A percentile compares a stretch with the other conserved stretches of the same genome.
phyloP scores from a whole-genome alignment of 2,329 filamentous ascomycete genomes.

The Alternaria longipes region DNA sequence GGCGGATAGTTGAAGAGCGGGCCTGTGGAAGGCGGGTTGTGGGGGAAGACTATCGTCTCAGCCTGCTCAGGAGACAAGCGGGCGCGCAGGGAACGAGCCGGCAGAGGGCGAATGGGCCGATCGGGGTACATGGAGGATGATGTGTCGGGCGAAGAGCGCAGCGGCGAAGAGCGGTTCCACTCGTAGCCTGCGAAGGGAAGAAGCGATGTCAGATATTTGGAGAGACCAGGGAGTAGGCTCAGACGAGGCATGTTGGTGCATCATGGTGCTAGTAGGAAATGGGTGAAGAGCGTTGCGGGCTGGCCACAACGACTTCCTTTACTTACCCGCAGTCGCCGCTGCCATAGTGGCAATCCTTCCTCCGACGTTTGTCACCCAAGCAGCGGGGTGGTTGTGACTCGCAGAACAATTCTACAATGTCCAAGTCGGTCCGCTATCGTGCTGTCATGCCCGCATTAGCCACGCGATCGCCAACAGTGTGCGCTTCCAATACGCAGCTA shows the following conservation, averaged over 20 bases:
- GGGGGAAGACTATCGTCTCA: slow-evolving; percentile 82
- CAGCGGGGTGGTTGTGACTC: slow-evolving; percentile 19
- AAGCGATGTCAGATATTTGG: slow-evolving; percentile 47
- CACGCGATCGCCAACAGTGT: slow-evolving; percentile 9
- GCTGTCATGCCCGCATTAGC: slow-evolving; percentile 31
- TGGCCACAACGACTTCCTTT: slow-evolving; percentile 31
- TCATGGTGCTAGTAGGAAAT: slow-evolving; percentile 33
- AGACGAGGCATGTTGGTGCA: slow-evolving; percentile 21
- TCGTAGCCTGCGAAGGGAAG: slow-evolving; percentile 51
- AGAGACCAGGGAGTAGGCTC: slow-evolving; percentile 38
- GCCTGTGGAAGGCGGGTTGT: slow-evolving; percentile 73
- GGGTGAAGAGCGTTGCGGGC: slow-evolving; percentile 30
- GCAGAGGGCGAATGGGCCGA: slow-evolving; percentile 90
- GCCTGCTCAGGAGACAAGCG: slow-evolving; percentile 86
- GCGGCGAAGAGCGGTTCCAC: slow-evolving; percentile 52
- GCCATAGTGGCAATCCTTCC: slow-evolving; percentile 47
- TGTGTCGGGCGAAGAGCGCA: slow-evolving; percentile 68
- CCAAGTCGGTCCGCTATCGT: slow-evolving; percentile 21
- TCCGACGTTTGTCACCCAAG: slow-evolving; percentile 31
- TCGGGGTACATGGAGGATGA: slow-evolving; percentile 84
- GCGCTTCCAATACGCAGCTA: neutral
- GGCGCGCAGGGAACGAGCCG: slow-evolving; percentile 87
- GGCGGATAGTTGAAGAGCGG: slow-evolving; percentile 78
- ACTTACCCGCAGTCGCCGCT: slow-evolving; percentile 55
- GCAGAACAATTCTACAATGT: slow-evolving; percentile 19